These are phyloP conservation scores for Erysimum pusillum DNA, from an alignment of 441 rosid species.

Conservation along the genomic window DNA sequence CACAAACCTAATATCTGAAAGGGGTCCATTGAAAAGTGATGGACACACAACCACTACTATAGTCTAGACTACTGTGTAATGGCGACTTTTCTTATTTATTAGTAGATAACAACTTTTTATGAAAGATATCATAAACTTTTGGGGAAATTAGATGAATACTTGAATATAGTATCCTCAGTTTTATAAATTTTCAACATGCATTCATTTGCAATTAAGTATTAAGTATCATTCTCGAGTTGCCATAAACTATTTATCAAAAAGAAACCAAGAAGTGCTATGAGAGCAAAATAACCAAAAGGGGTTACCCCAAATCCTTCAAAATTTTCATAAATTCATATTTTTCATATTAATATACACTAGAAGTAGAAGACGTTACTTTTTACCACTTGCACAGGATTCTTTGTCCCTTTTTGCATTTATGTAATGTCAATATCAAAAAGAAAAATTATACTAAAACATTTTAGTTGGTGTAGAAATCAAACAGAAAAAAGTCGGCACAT, in stretches of 20 bases:
- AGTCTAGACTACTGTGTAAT: constrained; percentile 21
- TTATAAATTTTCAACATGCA: too few relatives aligned
- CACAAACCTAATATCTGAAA: constrained; percentile 30
- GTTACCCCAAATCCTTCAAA: too few relatives aligned
- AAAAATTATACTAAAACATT: not conserved
- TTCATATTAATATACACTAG: too few relatives aligned
- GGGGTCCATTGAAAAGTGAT: constrained; percentile 19
- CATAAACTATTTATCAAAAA: too few relatives aligned
- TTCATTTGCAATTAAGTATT: too few relatives aligned
- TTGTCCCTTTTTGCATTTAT: constrained; percentile 3
- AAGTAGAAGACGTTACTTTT: not conserved
- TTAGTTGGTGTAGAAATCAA: constrained; percentile 25
- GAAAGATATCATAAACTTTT: not conserved
- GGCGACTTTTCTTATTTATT: not conserved
- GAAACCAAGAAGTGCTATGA: too few relatives aligned
- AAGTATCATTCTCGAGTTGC: too few relatives aligned
- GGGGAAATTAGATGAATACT: not conserved
- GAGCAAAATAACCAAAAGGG: too few relatives aligned
- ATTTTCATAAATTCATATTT: too few relatives aligned
- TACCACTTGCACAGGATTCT: constrained; percentile 1
- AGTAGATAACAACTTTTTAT: not conserved
- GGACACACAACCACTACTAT: constrained; percentile 11
- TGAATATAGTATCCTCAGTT: not conserved
- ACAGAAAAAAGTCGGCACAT: constrained; percentile 41
- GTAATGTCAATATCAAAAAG: not conserved